phyloP scores from a whole-genome alignment of 148 eudicot species.

The Rhododendron molle region DNA sequence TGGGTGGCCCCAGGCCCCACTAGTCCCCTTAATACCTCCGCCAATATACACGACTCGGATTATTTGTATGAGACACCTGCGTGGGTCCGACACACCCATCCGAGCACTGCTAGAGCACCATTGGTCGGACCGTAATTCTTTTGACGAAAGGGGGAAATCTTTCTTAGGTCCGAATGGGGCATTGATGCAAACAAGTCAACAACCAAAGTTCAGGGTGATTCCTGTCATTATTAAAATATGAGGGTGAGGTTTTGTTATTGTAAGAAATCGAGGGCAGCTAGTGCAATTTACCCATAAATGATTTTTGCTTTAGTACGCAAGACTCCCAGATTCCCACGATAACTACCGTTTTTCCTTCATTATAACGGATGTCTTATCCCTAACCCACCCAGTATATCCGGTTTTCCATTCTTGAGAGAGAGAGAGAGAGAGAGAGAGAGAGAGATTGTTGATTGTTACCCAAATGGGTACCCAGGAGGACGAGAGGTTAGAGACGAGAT shows the following conservation, averaged over 20 bases:
- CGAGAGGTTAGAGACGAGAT: conserved; percentile 4
- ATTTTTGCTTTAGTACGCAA: too few relatives aligned
- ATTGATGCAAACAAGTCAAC: too few relatives aligned
- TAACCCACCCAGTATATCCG: neutral
- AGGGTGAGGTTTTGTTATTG: neutral
- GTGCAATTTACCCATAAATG: neutral
- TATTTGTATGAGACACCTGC: too few relatives aligned
- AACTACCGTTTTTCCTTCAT: neutral
- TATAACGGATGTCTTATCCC: neutral
- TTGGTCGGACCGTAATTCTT: too few relatives aligned
- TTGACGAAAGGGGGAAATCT: too few relatives aligned
- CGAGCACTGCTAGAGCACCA: too few relatives aligned
- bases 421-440: neutral
- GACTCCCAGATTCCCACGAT: neutral
- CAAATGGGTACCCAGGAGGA: conserved; percentile 3
- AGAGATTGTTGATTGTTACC: neutral
- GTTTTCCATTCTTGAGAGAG: neutral
- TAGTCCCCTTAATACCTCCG: too few relatives aligned
- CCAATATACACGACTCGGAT: too few relatives aligned
- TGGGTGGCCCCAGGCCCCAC: too few relatives aligned
- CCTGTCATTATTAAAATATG: neutral
- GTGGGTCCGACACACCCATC: too few relatives aligned
- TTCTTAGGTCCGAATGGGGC: too few relatives aligned
- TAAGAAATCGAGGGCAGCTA: neutral
- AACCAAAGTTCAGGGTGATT: neutral